Conservation (phyloP, 768 basidiomycete genomes). For the Collybia nuda region DNA sequence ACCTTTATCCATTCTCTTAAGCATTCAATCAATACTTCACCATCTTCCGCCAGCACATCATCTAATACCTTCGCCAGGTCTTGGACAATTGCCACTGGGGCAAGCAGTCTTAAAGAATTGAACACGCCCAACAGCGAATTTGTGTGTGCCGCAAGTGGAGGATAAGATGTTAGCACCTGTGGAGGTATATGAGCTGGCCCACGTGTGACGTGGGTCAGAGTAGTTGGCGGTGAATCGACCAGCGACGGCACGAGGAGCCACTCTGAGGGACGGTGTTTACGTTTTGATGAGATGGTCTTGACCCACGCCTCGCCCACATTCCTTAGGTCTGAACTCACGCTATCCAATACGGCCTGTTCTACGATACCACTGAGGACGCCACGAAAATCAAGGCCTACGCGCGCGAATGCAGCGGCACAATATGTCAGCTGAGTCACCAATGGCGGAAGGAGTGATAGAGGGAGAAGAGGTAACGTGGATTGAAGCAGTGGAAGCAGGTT, state of each 20-base stretch:
- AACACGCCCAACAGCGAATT: slow-evolving; percentile 74
- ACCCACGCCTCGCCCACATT: slow-evolving; percentile 4
- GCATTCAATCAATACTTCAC: slow-evolving; percentile 47
- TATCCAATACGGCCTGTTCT: slow-evolving; percentile 56
- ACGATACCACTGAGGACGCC: slow-evolving; percentile 66
- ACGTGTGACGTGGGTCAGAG: slow-evolving; percentile 24
- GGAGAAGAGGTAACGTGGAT: slow-evolving; percentile 58
- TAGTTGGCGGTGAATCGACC: slow-evolving; percentile 20
- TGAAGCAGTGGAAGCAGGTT: slow-evolving; percentile 70
- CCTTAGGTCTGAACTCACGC: slow-evolving; percentile 52
- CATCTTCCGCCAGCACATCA: slow-evolving; percentile 43
- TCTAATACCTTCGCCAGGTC: slow-evolving; percentile 55
- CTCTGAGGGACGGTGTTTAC: slow-evolving; percentile 36
- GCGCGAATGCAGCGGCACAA: slow-evolving; percentile 86
- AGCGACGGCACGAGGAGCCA: slow-evolving; percentile 47
- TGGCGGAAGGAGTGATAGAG: slow-evolving; percentile 70
- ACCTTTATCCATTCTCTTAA: slow-evolving; percentile 18
- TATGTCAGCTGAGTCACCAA: slow-evolving; percentile 92
- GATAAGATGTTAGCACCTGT: slow-evolving; percentile 66
- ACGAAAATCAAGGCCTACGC: slow-evolving; percentile 92
- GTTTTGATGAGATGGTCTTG: not conserved
- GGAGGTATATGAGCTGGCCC: slow-evolving; percentile 66
- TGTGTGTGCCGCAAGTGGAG: slow-evolving; percentile 69
- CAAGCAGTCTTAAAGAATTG: slow-evolving; percentile 81
- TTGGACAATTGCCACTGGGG: slow-evolving; percentile 58